phyloP scores from a whole-genome alignment of 2,329 filamentous ascomycete genomes.

The Scedosporium dehoogii region DNA sequence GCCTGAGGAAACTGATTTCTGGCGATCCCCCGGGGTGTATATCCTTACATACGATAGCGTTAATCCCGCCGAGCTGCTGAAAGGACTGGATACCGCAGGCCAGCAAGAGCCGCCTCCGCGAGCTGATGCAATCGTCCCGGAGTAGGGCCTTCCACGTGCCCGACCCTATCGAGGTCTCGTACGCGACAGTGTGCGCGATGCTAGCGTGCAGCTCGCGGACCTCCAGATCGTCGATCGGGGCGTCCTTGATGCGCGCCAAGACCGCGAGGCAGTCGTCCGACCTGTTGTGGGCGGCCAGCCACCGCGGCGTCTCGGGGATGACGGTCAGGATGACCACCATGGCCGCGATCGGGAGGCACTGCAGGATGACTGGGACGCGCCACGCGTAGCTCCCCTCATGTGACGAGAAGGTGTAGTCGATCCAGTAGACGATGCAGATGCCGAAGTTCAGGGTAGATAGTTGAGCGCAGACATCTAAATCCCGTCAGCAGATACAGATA shows the following conservation, averaged over 20 bases:
- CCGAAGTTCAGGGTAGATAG: constrained; percentile 36
- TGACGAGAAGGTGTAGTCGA: constrained; percentile 30
- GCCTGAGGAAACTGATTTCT: background rate
- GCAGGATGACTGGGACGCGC: constrained; percentile 30
- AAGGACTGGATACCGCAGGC: constrained; percentile 20
- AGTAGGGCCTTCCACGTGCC: constrained; percentile 21
- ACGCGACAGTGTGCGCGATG: constrained; percentile 21
- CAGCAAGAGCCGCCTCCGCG: constrained; percentile 19
- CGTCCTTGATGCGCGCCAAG: constrained; percentile 24
- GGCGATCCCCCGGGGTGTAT: background rate
- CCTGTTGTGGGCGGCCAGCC: constrained; percentile 28
- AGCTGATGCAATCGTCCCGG: constrained; percentile 21
- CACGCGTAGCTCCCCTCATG: constrained; percentile 23
- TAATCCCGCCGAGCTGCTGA: constrained; percentile 39
- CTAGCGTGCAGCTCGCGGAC: constrained; percentile 17
- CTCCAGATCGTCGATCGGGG: constrained; percentile 13
- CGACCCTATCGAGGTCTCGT: constrained; percentile 21
- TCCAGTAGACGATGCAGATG: constrained; percentile 34
- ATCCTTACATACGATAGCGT: constrained; percentile 31
- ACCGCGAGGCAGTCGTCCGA: constrained; percentile 25
- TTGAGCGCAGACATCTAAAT: constrained; percentile 32
- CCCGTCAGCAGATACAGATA: background rate
- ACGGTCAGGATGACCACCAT: constrained; percentile 26
- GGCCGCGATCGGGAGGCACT: constrained; percentile 27
- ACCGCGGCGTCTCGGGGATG: constrained; percentile 33